A percentile compares a stretch with the other conserved stretches of the same genome.
Conservation (phyloP, 2,329 filamentous ascomycete genomes). For the Chrysoporthe cubensis region DNA sequence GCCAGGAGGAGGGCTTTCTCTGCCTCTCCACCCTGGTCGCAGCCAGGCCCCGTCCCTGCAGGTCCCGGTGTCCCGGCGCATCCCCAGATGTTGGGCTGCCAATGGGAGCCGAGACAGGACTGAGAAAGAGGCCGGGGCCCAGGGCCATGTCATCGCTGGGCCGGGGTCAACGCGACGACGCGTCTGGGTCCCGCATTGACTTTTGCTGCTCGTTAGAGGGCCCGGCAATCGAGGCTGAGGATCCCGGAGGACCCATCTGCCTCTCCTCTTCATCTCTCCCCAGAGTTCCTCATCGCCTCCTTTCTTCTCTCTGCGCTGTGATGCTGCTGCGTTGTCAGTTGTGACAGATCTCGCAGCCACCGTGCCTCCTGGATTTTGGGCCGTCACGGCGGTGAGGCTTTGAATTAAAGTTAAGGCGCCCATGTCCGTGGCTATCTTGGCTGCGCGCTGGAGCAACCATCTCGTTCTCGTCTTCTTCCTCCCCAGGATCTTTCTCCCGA, state of each 20-base stretch:
- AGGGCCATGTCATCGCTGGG: neutral
- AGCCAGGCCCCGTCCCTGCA: neutral
- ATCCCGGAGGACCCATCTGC: conserved; percentile 10
- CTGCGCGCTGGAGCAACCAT: conserved; percentile 6
- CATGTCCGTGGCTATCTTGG: neutral
- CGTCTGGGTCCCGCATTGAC: conserved; percentile 5
- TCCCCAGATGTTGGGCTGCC: neutral
- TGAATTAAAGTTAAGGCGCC: conserved; percentile 1
- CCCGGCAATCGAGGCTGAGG: neutral
- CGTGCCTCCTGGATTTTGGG: neutral
- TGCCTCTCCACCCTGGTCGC: neutral
- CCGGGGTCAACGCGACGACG: neutral
- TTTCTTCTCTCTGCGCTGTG: conserved; percentile 15
- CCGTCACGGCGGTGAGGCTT: neutral
- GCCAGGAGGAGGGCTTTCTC: neutral
- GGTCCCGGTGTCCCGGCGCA: conserved; percentile 8
- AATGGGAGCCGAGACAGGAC: conserved; percentile 13
- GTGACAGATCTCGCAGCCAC: conserved; percentile 1
- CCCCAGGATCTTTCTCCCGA: neutral
- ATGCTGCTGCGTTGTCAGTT: too few relatives aligned
- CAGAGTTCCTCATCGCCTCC: conserved; percentile 17
- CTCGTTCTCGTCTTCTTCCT: conserved; percentile 4
- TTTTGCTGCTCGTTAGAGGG: neutral
- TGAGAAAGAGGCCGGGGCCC: neutral
- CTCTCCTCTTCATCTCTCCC: conserved; percentile 20